Conservation (phyloP, 192 early-diverging fungal species). For the Phlyctochytrium bullatum region DNA sequence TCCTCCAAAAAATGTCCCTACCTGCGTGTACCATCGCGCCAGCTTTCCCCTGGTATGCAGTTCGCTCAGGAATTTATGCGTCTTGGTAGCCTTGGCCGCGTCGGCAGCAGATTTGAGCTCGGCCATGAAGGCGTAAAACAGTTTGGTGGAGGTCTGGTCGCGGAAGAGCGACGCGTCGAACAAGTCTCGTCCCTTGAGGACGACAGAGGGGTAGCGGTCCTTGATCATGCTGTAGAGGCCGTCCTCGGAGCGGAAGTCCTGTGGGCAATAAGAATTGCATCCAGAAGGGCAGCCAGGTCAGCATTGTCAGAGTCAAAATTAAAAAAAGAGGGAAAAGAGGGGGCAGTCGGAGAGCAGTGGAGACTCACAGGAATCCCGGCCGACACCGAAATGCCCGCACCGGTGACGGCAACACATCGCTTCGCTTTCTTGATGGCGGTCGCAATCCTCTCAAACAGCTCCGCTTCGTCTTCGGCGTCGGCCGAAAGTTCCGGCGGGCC, state of each 20-base stretch:
- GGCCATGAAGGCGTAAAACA: conserved; percentile 77
- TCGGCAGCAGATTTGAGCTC: conserved; percentile 73
- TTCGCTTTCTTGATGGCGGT: conserved; percentile 21
- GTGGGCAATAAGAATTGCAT: no score
- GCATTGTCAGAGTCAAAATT: no score
- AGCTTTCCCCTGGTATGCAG: conserved; percentile 75
- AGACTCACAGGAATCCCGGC: conserved; percentile 73
- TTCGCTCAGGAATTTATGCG: conserved; percentile 81
- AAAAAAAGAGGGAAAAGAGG: conserved; percentile 5
- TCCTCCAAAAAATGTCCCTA: no score
- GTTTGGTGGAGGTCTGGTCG: conserved; percentile 55
- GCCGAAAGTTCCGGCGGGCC: no score
- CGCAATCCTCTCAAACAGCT: conserved; percentile 20
- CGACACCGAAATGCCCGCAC: conserved; percentile 88
- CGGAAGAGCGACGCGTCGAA: conserved; percentile 83
- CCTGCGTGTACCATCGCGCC: conserved; percentile 89
- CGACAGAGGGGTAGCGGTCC: conserved; percentile 63
- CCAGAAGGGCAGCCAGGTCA: no score
- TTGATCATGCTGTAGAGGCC: conserved; percentile 88
- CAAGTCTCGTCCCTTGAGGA: conserved; percentile 76
- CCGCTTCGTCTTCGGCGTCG: not conserved
- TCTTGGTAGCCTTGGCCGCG: conserved; percentile 73
- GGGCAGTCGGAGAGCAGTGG: not conserved
- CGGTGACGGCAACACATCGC: conserved; percentile 67
- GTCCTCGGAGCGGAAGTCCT: conserved; percentile 82